Conservation (phyloP, 2,329 filamentous ascomycete genomes). For the Pseudonectria foliicola region DNA sequence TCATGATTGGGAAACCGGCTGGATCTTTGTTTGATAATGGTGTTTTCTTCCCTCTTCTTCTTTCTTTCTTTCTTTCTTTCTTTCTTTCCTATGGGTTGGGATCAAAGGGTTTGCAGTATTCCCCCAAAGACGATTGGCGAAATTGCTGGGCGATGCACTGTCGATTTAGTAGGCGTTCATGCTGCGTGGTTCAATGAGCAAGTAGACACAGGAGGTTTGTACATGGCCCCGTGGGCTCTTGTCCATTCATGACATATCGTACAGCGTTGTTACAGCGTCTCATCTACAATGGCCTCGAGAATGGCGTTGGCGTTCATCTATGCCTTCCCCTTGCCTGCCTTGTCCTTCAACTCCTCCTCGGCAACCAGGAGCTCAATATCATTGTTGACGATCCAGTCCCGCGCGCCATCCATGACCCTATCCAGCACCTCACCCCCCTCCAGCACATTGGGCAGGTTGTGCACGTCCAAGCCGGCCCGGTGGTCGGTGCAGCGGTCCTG, state of each 20-base stretch:
- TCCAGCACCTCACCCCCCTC: conserved; percentile 65
- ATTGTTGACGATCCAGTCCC: conserved; percentile 64
- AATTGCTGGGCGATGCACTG: no score
- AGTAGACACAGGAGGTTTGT: no score
- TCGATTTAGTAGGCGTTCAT: no score
- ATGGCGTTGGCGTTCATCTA: conserved; percentile 1
- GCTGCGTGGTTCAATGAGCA: not conserved
- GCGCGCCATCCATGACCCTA: conserved; percentile 69
- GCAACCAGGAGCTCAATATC: conserved; percentile 69
- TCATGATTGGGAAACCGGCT: not conserved
- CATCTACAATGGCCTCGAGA: no score
- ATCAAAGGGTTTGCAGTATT: no score
- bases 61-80: no score
- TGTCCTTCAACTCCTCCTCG: conserved; percentile 43
- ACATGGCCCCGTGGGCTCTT: no score
- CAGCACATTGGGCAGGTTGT: conserved; percentile 76
- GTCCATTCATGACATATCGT: no score
- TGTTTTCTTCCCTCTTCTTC: no score
- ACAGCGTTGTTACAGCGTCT: no score
- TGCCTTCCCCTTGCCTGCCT: conserved; percentile 7
- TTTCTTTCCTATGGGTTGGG: not conserved
- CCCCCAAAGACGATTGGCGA: no score
- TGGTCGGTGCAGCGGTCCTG: conserved; percentile 82
- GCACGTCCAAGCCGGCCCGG: conserved; percentile 68
- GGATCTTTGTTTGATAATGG: conserved; percentile 2